Conservation (phyloP, 2,329 filamentous ascomycete genomes). For the Epichloe gansuensis region DNA sequence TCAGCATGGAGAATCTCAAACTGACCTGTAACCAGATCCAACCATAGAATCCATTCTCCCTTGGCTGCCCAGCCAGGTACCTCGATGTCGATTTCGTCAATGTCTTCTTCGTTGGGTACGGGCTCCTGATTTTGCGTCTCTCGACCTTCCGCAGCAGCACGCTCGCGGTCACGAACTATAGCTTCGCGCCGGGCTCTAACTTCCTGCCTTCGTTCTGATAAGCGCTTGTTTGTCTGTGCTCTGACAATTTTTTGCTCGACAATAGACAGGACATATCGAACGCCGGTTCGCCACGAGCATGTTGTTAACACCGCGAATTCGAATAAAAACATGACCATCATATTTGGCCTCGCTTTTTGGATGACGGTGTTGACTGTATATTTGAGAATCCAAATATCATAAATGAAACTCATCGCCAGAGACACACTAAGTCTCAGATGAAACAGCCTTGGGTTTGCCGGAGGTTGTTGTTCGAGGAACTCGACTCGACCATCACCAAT, state of each 20-base stretch:
- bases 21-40: constrained; percentile 72
- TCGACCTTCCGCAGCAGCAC: constrained; percentile 38
- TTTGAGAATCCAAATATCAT: constrained; percentile 66
- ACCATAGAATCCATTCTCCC: constrained; percentile 77
- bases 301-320: constrained; percentile 84
- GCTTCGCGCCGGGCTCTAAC: constrained; percentile 46
- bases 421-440: constrained; percentile 72
- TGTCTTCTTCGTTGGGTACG: constrained; percentile 54
- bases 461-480: constrained; percentile 87
- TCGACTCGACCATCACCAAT: constrained; percentile 93
- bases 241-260: constrained; percentile 64
- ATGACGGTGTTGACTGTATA: constrained; percentile 78
- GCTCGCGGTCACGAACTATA: constrained; percentile 36
- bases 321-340: constrained; percentile 99
- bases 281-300: constrained; percentile 64
- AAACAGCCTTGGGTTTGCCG: constrained; percentile 76
- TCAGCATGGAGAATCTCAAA: not conserved
- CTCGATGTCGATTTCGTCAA: constrained; percentile 90
- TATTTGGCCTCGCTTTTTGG: constrained; percentile 78
- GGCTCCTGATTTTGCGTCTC: constrained; percentile 42
- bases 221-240: constrained; percentile 56
- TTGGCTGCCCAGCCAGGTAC: constrained; percentile 95
- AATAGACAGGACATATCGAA: constrained; percentile 67
- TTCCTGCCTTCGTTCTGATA: constrained; percentile 56
- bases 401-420: constrained; percentile 63